Base-by-base conservation (phyloP, 148 eudicot genomes). In the Hydrangea macrophylla region DNA sequence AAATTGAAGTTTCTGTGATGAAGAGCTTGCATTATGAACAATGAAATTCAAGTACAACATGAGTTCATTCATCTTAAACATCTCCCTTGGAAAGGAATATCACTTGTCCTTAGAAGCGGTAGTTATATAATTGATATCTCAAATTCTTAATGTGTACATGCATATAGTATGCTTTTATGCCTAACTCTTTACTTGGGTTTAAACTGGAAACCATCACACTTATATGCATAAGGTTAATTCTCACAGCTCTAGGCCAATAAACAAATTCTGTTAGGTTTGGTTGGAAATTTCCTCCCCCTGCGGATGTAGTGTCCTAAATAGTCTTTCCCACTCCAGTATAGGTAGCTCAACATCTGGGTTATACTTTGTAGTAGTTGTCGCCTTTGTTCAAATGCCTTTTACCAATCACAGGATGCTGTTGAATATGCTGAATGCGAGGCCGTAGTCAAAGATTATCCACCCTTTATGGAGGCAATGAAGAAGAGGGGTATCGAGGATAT, bases 341-440 rank as follows among this genome's bases (percentile, higher is more conserved):
- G 32, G 9, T 17, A 20, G 61, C 61, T 31, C 1, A 11, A 2
- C 23, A 20, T 60, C 23, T 33, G 13, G 45, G 22, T 58, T 60
- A 36, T 36, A n/a, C 7, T 35, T n/a, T 36, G 17, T 13, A 5
- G 51, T 45, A 13, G 2, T 60, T 58, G 58, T 48, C 17, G 5
- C 20, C 18, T 45, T 12, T 45, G 51, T 45, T 45, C n/a, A 35
- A 17, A 18, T 17, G 17, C 6, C 23, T 74, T 28, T 42, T 62
- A 23, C n/a, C 42, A 20, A 77, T 60, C 42, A 58, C 76, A 93
- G 96, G 98, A 93, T 81, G 97, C 97, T 67, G 90, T 87, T 32
- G 97, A 94, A 75, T 90, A 87, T 84, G 99, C 99, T 73, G 99
- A 94, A 80, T 94, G 97, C 79, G 99, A 94, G 80, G 97, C 99